These are phyloP conservation scores for Colletotrichum shisoi DNA, from an alignment of 2,329 filamentous ascomycete species.

Conservation along the genomic window DNA sequence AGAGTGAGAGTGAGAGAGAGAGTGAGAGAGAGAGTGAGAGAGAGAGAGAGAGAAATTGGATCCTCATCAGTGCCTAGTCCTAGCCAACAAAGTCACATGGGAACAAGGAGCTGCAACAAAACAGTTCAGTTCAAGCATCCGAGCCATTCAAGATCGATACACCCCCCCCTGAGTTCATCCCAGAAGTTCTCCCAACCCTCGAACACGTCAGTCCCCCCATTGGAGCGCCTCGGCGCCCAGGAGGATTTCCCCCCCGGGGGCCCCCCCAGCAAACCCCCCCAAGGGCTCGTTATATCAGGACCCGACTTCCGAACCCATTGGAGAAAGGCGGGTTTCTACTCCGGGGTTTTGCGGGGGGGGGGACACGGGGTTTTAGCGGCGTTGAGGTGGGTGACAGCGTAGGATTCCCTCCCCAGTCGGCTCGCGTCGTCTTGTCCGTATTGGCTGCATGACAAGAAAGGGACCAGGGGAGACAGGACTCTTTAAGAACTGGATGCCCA, in stretches of 20 bases:
- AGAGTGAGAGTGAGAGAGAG: too few relatives aligned
- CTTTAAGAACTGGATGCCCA: constrained; percentile 30
- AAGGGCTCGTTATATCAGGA: constrained; percentile 24
- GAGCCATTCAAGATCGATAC: background rate
- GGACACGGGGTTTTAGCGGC: constrained; percentile 19
- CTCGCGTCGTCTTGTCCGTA: constrained; percentile 20
- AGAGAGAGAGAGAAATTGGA: too few relatives aligned
- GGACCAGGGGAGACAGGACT: constrained; percentile 13
- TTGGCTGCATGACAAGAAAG: constrained; percentile 15
- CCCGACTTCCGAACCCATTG: constrained; percentile 22
- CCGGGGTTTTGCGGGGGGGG: constrained; percentile 34
- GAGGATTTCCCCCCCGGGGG: constrained; percentile 6
- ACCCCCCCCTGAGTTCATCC: background rate
- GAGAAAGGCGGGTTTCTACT: constrained; percentile 21
- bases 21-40: background rate
- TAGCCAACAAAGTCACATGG: constrained; percentile 13
- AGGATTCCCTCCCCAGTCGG: constrained; percentile 24
- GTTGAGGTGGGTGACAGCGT: constrained; percentile 6
- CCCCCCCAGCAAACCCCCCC: too few relatives aligned
- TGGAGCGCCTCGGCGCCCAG: constrained; percentile 31
- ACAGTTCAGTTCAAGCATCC: background rate
- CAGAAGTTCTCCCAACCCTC: constrained; percentile 1
- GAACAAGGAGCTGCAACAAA: background rate
- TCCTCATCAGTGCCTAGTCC: background rate
- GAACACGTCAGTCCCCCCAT: constrained; percentile 20